These are phyloP conservation scores for Phylloporus scabripes DNA, from an alignment of 768 basidiomycete species.

Conservation along the genomic window DNA sequence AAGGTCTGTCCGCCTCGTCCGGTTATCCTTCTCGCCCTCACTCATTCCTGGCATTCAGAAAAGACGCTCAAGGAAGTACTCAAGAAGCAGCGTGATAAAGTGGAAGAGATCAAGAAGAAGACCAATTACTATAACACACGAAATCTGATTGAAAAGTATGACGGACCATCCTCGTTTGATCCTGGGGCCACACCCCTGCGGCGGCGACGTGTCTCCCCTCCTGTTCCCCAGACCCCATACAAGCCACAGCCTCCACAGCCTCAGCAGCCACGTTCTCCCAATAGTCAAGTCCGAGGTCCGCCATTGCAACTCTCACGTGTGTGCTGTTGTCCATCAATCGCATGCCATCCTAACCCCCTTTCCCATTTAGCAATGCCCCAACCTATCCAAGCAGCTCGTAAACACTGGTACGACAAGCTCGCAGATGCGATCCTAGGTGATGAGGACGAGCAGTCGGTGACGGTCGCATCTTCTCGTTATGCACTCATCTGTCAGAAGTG, in stretches of 20 bases:
- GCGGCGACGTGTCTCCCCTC: conserved; percentile 32
- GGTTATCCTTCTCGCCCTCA: background rate
- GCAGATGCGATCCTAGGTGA: conserved; percentile 86
- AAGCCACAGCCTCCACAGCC: conserved; percentile 22
- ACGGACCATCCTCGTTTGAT: conserved; percentile 44
- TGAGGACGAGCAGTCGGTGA: conserved; percentile 46
- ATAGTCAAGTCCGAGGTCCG: conserved; percentile 19
- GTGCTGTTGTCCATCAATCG: conserved; percentile 14
- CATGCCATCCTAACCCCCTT: conserved; percentile 7
- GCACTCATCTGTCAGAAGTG: conserved; percentile 88
- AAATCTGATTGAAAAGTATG: conserved; percentile 86
- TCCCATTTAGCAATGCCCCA: conserved; percentile 32
- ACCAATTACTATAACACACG: conserved; percentile 94
- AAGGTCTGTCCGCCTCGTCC: conserved; percentile 46
- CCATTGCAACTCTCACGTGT: conserved; percentile 37
- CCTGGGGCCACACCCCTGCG: conserved; percentile 37
- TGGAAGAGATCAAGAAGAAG: conserved; percentile 96
- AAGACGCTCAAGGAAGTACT: conserved; percentile 67
- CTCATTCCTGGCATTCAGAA: conserved; percentile 43
- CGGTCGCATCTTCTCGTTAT: conserved; percentile 47
- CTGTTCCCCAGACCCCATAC: conserved; percentile 30
- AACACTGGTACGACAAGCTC: conserved; percentile 82
- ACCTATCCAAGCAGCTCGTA: conserved; percentile 48
- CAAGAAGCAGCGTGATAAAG: conserved; percentile 74
- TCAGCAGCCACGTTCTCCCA: conserved; percentile 16